Base-by-base conservation (phyloP, 495 filamentous ascomycete species). In the Trichoderma asperelloides region DNA sequence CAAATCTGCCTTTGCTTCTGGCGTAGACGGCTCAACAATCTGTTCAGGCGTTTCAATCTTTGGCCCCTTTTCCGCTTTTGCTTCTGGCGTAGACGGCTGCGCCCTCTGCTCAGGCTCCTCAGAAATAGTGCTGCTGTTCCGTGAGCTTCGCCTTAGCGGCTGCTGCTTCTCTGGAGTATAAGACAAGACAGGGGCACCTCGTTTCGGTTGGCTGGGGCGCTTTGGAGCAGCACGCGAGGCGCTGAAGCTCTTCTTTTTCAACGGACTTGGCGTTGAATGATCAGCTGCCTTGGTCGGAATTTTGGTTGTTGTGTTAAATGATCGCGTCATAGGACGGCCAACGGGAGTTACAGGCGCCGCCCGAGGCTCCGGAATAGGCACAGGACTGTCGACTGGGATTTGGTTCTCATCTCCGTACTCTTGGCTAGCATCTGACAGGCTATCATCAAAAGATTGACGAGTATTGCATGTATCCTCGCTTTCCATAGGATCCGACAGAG, bases 291-390 rank as follows among this genome's bases (percentile, higher is more conserved):
- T 91, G 30, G 93, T 76, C 5, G 90, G 89, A 0, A 93, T 88
- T 77, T 92, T 93, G 16, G 86, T 88, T 0, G 90, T 84, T 0
- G 90, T 93, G 71, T 91, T 86, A 66, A 89, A 81, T 16, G 85
- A 66, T 12, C 73, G 69, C 9, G 27, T 65, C 30, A 45, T 13
- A 3, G 64, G 64, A 8, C 64, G 64, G 8, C 23, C 18, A 1
- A 28, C 49, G 16, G 65, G 65, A 33, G 63, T 1, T 65, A 68
- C 21, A 21, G 43, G 66, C 41, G 6, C 21, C 57, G 66, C 71
- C n/a, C 39, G 8, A 65, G 64, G 64, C 55, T 11, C 27, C 21
- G 55, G 9, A 18, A 23, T 60, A 60, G 55, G 55, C 55, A 25
- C 25, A 60, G 27, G 25, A 12, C 84, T 81, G 63, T 87, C 82